Evolutionary conservation across 2,329 filamentous ascomycete genomes (phyloP).

Genomic region (Colletotrichum incanum): DNA sequence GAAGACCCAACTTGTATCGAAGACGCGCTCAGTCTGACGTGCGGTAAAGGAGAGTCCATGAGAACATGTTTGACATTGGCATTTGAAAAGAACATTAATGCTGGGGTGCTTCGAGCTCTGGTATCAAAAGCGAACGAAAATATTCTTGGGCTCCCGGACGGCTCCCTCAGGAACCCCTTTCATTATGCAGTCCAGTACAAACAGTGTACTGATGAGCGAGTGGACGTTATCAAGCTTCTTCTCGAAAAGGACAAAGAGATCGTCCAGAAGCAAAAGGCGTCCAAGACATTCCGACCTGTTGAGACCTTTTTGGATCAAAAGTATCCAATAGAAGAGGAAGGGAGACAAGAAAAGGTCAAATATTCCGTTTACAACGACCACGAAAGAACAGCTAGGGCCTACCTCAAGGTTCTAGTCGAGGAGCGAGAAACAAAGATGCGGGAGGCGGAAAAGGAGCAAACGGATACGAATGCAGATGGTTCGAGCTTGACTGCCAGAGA

Average conservation of each 20-base stretch:
- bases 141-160: background rate
- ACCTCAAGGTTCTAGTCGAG: background rate
- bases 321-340: background rate
- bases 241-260: slow-evolving; percentile 44
- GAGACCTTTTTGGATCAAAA: background rate
- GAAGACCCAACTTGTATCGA: background rate
- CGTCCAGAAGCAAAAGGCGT: background rate
- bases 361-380: background rate
- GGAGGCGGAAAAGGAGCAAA: background rate
- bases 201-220: slow-evolving; percentile 44
- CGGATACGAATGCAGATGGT: background rate
- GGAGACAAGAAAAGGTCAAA: background rate
- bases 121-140: background rate
- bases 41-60: background rate
- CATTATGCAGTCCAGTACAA: slow-evolving; percentile 47
- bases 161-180: slow-evolving; percentile 39
- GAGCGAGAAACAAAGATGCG: background rate
- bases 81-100: slow-evolving; percentile 1
- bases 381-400: background rate
- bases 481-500: background rate
- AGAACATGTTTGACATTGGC: slow-evolving; percentile 1
- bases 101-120: background rate
- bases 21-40: background rate
- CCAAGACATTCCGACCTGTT: background rate
- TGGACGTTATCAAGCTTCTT: slow-evolving; percentile 43